phyloP scores from a whole-genome alignment of 371 early-diverging fungal species.

The Umbelopsis sp. region DNA sequence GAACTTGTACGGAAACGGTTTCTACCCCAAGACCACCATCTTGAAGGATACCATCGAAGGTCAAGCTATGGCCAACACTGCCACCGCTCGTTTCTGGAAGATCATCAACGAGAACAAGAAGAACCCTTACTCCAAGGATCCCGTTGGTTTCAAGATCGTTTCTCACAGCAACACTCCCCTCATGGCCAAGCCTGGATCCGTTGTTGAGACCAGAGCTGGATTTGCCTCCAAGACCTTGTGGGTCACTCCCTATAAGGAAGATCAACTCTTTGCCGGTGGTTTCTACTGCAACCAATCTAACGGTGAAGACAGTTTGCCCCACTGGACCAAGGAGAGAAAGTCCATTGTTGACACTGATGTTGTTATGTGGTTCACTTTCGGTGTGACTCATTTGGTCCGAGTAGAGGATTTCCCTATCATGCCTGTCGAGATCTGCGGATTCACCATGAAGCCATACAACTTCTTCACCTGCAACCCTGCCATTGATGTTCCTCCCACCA shows the following conservation, averaged over 20 bases:
- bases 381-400: conserved; percentile 55
- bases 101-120: conserved; percentile 45
- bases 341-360: conserved; percentile 46
- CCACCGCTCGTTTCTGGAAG: conserved; percentile 53
- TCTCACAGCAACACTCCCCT: conserved; percentile 41
- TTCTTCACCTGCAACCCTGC: conserved; percentile 56
- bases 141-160: conserved; percentile 53
- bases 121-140: conserved; percentile 48
- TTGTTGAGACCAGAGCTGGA: conserved; percentile 53
- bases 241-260: conserved; percentile 56
- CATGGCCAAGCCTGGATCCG: conserved; percentile 46
- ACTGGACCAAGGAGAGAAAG: conserved; percentile 39
- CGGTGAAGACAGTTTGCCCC: conserved; percentile 38
- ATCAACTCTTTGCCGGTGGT: conserved; percentile 58
- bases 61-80: conserved; percentile 32
- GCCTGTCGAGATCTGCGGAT: conserved; percentile 55
- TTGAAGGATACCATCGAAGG: conserved; percentile 46
- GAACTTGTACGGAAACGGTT: conserved; percentile 51
- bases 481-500: conserved; percentile 52
- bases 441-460: conserved; percentile 53
- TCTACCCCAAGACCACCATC: conserved; percentile 33
- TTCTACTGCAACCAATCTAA: conserved; percentile 56
- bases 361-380: conserved; percentile 59
- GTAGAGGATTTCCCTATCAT: conserved; percentile 61
- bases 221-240: conserved; percentile 55